Conservation (phyloP, 2,329 filamentous ascomycete species). For the Epichloe coenophiala region DNA sequence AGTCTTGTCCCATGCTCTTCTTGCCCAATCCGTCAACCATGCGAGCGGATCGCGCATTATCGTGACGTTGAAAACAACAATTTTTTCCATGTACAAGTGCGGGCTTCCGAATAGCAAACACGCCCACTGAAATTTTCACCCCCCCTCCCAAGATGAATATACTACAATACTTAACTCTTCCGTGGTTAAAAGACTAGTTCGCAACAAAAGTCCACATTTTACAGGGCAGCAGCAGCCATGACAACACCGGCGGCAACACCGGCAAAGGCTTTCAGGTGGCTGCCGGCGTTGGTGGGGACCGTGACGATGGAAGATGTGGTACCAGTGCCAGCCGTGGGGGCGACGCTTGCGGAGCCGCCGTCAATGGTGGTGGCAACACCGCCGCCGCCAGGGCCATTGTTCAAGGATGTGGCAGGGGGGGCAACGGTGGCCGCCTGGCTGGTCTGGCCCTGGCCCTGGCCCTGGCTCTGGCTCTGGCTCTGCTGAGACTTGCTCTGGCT, state of each 20-base stretch:
- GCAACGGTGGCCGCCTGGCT: no score
- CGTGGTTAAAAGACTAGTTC: not conserved
- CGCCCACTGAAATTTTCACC: not conserved
- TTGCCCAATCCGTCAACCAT: not conserved
- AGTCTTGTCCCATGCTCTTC: not conserved
- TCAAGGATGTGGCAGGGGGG: no score
- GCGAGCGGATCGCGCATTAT: not conserved
- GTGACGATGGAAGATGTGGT: not conserved
- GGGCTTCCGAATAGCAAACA: not conserved
- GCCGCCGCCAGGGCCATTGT: conserved; percentile 3
- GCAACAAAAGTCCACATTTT: conserved; percentile 4
- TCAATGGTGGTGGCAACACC: not conserved
- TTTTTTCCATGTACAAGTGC: not conserved
- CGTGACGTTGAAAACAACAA: not conserved
- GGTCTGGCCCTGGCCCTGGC: no score
- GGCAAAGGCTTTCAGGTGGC: conserved; percentile 17
- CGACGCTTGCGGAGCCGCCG: not conserved
- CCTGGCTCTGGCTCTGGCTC: no score
- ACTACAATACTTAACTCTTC: not conserved
- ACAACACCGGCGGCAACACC: conserved; percentile 18
- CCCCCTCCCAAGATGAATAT: not conserved
- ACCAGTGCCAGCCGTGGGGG: not conserved
- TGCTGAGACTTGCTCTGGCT: no score
- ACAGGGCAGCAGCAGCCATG: conserved; percentile 18
- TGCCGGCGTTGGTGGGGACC: conserved; percentile 6